These are phyloP conservation scores for Exophiala mesophila DNA, from an alignment of 2,329 filamentous ascomycete species.

Conservation along the genomic window DNA sequence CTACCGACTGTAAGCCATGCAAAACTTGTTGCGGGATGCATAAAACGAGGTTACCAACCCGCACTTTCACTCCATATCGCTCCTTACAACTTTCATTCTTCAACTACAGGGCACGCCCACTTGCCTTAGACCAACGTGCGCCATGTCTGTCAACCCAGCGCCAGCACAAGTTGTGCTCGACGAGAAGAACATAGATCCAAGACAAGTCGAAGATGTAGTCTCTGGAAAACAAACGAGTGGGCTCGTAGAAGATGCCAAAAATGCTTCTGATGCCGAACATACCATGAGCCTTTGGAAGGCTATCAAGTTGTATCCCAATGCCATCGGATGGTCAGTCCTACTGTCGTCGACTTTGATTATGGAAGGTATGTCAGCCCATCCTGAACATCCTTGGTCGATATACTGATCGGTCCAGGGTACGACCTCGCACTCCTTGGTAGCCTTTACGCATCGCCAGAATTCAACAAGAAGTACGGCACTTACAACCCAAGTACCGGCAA, in stretches of 20 bases:
- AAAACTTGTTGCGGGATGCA: too few species aligned
- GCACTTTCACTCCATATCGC: too few species aligned
- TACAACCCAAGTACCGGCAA: constrained; percentile 17
- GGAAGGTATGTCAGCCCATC: constrained; percentile 2
- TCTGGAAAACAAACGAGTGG: not conserved
- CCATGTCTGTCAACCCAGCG: too few species aligned
- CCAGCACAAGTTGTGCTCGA: not conserved
- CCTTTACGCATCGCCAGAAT: constrained; percentile 55
- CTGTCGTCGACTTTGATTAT: constrained; percentile 29
- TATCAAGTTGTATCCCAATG: constrained; percentile 77
- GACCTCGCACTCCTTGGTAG: constrained; percentile 77
- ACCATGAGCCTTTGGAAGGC: constrained; percentile 54
- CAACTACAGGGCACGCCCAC: too few species aligned
- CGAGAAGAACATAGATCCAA: not conserved
- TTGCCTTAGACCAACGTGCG: too few species aligned
- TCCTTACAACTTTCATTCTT: too few species aligned
- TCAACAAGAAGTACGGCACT: constrained; percentile 38
- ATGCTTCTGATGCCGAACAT: constrained; percentile 12
- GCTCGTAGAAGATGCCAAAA: constrained; percentile 28
- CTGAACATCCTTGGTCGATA: not conserved
- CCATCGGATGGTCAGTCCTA: constrained; percentile 65
- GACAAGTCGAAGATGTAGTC: not conserved
- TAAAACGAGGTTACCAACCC: too few species aligned
- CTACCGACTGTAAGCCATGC: too few species aligned
- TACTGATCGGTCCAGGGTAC: constrained; percentile 75